Evolutionary conservation across 352 stramenopile species (phyloP).

Genomic region (Phytophthora foliorum): DNA sequence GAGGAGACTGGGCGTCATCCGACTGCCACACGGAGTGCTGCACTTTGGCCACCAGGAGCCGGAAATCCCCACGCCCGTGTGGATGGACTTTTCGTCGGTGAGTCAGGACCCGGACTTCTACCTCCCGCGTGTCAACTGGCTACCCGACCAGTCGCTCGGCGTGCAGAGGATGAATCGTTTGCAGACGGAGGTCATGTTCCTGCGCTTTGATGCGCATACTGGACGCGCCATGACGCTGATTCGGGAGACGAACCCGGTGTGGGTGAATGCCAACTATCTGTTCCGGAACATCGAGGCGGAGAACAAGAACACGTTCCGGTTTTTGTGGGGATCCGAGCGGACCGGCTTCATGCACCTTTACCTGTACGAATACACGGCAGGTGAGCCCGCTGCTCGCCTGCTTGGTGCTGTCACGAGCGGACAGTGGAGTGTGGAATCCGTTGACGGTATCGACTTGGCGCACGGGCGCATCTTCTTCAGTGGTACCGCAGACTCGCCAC

Average conservation of each 20-base stretch:
- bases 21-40: slow-evolving; percentile 23
- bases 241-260: slow-evolving; percentile 91
- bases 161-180: slow-evolving; percentile 91
- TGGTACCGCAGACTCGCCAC: slow-evolving; percentile 85
- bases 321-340: slow-evolving; percentile 96
- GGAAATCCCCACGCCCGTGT: slow-evolving; percentile 61
- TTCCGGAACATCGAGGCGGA: slow-evolving; percentile 89
- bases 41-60: slow-evolving; percentile 6
- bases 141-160: slow-evolving; percentile 93
- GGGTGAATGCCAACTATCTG: slow-evolving; percentile 97
- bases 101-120: slow-evolving; percentile 83
- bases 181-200: slow-evolving; percentile 75
- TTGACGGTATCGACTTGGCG: slow-evolving; percentile 83
- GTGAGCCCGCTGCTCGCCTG: slow-evolving; percentile 44
- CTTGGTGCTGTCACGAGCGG: slow-evolving; percentile 75
- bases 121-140: slow-evolving; percentile 95
- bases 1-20: slow-evolving; percentile 84
- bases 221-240: slow-evolving; percentile 83
- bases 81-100: slow-evolving; percentile 73
- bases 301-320: slow-evolving; percentile 91
- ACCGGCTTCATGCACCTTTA: slow-evolving; percentile 97
- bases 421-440: slow-evolving; percentile 82
- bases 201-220: slow-evolving; percentile 84
- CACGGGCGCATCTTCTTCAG: slow-evolving; percentile 91
- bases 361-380: slow-evolving; percentile 92